Conservation (phyloP, 2,329 filamentous ascomycete genomes). For the Talaromyces albobiverticillius region DNA sequence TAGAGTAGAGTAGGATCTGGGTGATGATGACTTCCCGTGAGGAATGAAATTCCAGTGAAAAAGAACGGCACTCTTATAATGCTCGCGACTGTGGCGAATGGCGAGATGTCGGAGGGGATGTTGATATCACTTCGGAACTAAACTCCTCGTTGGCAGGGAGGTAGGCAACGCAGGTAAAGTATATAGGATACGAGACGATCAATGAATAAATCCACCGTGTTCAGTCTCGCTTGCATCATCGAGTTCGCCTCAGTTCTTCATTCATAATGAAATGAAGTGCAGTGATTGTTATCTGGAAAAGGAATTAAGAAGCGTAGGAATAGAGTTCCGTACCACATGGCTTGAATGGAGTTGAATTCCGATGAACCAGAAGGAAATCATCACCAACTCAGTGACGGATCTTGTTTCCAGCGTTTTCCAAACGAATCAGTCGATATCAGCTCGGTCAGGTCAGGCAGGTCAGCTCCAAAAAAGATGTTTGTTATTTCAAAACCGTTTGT, state of each 20-base stretch:
- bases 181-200: too few relatives aligned
- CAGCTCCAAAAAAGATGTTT: not conserved
- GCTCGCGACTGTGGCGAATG: not conserved
- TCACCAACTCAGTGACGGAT: too few relatives aligned
- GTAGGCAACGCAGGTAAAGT: too few relatives aligned
- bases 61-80: not conserved
- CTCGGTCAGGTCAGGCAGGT: not conserved
- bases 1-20: conserved; percentile 2
- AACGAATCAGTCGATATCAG: not conserved
- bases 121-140: conserved; percentile 6
- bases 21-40: not conserved
- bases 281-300: not conserved
- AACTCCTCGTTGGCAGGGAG: not conserved
- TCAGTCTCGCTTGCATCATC: conserved; percentile 4
- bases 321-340: conserved; percentile 11
- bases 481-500: not conserved
- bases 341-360: not conserved
- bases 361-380: too few relatives aligned
- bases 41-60: not conserved
- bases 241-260: not conserved
- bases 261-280: not conserved
- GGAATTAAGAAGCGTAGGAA: too few relatives aligned
- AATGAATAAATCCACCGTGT: not conserved
- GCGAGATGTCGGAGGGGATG: not conserved
- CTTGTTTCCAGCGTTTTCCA: not conserved